Percentiles rank a stretch among this genome's conserved stretches.
phyloP scores from a whole-genome alignment of 371 early-diverging fungal genomes.

The Syncephalastrum racemosum region DNA sequence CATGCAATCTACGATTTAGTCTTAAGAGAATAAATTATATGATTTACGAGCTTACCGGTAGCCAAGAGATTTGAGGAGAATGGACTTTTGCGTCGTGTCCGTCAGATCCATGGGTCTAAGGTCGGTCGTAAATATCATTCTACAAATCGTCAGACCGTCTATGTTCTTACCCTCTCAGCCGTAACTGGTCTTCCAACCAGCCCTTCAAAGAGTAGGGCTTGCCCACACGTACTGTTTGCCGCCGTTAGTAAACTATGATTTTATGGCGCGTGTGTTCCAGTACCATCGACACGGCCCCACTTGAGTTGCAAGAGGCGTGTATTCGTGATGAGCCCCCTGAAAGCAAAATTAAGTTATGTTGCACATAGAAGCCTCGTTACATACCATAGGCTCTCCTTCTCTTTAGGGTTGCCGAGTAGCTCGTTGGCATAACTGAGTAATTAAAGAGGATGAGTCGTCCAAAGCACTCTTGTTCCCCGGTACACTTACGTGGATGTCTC shows the following conservation, averaged over 20 bases:
- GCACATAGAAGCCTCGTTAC: background rate
- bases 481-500: constrained; percentile 73
- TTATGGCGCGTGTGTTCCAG: background rate
- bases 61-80: constrained; percentile 54
- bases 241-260: constrained; percentile 1
- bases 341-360: background rate
- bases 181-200: constrained; percentile 65
- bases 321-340: constrained; percentile 55
- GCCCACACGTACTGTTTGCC: constrained; percentile 69
- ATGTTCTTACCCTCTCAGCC: constrained; percentile 45
- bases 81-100: constrained; percentile 30
- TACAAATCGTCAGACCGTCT: background rate
- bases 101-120: constrained; percentile 34
- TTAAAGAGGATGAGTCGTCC: too few relatives aligned
- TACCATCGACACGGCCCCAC: constrained; percentile 76
- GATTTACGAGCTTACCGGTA: constrained; percentile 37
- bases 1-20: constrained; percentile 8
- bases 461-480: constrained; percentile 5
- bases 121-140: background rate
- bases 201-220: constrained; percentile 72
- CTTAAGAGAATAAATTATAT: background rate
- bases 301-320: constrained; percentile 65
- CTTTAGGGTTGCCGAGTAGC: constrained; percentile 81
- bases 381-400: constrained; percentile 76
- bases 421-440: constrained; percentile 62